Evolutionary conservation across 371 early-diverging fungal genomes (phyloP), one percentile per base, ranked within the genome.

Genomic region (Mucor velutinosus): DNA sequence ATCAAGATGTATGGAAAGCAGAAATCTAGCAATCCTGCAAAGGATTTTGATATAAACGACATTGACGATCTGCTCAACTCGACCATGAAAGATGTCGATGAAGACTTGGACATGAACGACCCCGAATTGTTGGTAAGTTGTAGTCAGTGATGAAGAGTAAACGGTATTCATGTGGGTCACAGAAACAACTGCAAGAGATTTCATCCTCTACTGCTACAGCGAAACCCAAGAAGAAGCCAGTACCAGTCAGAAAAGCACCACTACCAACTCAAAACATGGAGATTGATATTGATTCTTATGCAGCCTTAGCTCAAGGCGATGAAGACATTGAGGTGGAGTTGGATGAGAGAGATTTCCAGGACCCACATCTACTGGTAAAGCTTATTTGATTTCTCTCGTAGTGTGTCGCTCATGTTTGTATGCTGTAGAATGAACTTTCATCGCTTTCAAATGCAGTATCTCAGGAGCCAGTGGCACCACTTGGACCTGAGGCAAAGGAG

Each of bases 91-190:
- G 71, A 76, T 27, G 78, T 73, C 11, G 66, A 71, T 25, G 76
- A 76, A 14, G 79, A 76, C 11, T 65, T 66, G 29, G 84, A 79
- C 45, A 62, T 81, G 51, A 65, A 78, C 58, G 82, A 84, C 68
- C 81, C 84, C n/a, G 84, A 84, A 27, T 64, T 84, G 19, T 60
- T 84, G 66, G 84, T 84, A 81, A 64, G 55, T 39, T n/a, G 25
- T n/a, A 49, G 15, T 6, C 7, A 14, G 8, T 3, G 27, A 37
- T 0, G 19, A 58, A 35, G 7, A 21, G 21, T 11, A 33, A n/a
- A 15, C 23, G 2, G 14, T 62, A 35, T 57, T 45, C 7, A 21
- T 25, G 35, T 37, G 21, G 43, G 5, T 2, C 19, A 17, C 67
- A 84, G 84, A 74, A 66, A 65, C 82, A 84, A 72, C 65, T 84